Evolutionary conservation across 1,284 basidiomycete genomes (phyloP), one percentile per base, ranked within the genome.

Genomic region (Exsudoporus floridanus): DNA sequence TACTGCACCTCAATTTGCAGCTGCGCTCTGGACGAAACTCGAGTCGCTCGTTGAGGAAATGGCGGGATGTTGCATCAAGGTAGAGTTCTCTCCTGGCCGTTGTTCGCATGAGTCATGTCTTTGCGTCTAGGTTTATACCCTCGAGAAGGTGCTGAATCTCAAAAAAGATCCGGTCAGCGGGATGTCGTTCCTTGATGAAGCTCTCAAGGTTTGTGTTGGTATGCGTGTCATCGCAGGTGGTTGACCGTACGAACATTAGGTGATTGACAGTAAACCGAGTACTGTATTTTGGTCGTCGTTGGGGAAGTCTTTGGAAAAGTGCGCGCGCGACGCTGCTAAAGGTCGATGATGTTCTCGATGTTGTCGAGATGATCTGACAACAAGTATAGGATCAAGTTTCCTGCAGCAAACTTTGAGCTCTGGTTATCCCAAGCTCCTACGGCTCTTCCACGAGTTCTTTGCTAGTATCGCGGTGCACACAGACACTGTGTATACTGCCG

Each of bases 371-470:
- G 25, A 33, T 38, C 49, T 56, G 38, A 55, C 39, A 21, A 21
- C 41, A 19, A 14, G 27, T 13, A 19, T 46, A 92, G 90, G 77
- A 23, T 94, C 91, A 0, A 79, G 81, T 5, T 90, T 98, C 71
- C 72, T 98, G 12, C 92, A 94, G 59, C 92, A 94, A 66, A 90
- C 92, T 3, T 75, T 98, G 21, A 86, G 88, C 60, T 76, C 81
- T 3, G 89, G 91, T 19, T 98, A 98, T 72, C 91, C 93, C 1
- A 82, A 83, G 46, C 75, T 98, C 4, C 70, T 98, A 7, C 82
- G 96, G 13, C 77, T 97, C 12, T 94, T 98, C 70, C 94, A 98
- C 50, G 93, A 94, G 37, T 96, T 98, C 71, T 98, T 98, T 67
- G 85, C 89, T 18, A 94, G 94, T 69, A 94, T 98, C 45, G 84